phyloP scores from a whole-genome alignment of 2,329 filamentous ascomycete genomes.

The Cercospora janseana region DNA sequence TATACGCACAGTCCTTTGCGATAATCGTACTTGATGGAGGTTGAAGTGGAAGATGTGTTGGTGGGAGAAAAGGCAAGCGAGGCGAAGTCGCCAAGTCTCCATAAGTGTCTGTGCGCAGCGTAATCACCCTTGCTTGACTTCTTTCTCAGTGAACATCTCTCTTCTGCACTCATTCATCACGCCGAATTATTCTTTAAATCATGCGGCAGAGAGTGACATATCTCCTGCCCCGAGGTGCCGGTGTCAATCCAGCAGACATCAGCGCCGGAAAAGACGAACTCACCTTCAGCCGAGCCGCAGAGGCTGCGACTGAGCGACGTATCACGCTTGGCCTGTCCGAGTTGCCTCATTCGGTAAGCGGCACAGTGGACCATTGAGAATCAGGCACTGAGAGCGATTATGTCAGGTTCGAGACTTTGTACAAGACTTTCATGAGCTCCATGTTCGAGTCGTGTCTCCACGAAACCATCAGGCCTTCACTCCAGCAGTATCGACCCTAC shows the following conservation, averaged over 20 bases:
- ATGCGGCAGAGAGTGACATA: constrained; percentile 81
- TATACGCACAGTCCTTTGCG: no score
- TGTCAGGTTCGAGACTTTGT: constrained; percentile 61
- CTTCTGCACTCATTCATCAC: no score
- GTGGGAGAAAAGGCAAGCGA: background rate
- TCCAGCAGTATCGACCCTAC: constrained; percentile 71
- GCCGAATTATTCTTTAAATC: constrained; percentile 1
- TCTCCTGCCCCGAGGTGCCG: constrained; percentile 61
- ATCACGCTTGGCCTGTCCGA: constrained; percentile 72
- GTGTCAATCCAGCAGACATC: constrained; percentile 64
- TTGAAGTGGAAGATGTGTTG: no score
- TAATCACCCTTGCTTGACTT: constrained; percentile 2
- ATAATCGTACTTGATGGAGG: no score
- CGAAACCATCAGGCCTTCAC: constrained; percentile 57
- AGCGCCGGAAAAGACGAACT: constrained; percentile 55
- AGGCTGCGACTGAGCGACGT: constrained; percentile 73
- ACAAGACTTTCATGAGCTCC: constrained; percentile 65
- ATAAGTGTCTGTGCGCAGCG: background rate
- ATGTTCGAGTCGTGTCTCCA: constrained; percentile 74
- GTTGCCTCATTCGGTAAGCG: constrained; percentile 62
- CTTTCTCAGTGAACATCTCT: no score
- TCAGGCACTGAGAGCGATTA: constrained; percentile 13
- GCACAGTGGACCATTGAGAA: background rate
- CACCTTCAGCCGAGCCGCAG: constrained; percentile 56
- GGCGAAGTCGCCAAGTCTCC: background rate